Evolutionary conservation across 192 early-diverging fungal species (phyloP).

Genomic region (Martensiomyces pterosporus): DNA sequence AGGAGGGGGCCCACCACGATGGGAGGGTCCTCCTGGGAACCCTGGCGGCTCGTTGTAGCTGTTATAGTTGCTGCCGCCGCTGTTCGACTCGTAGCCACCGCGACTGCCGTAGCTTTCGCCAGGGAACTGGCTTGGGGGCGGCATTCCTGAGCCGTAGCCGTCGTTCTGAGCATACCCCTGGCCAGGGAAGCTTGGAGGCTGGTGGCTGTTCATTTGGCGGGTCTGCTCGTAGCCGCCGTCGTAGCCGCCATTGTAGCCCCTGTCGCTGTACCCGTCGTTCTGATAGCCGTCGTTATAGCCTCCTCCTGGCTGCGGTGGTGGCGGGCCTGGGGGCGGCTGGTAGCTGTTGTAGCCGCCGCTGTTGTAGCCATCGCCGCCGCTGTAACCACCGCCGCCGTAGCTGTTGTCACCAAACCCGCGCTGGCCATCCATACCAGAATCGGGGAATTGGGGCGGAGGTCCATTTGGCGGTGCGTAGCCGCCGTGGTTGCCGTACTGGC

Average conservation of each 20-base stretch:
- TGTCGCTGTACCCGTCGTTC: conserved; percentile 6
- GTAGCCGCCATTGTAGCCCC: conserved; percentile 9
- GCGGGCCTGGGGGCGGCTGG: conserved; percentile 20
- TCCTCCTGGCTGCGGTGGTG: conserved; percentile 5
- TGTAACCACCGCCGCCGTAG: conserved; percentile 18
- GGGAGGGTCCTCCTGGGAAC: no score
- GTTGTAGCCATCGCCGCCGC: conserved; percentile 17
- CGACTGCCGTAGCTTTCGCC: not conserved
- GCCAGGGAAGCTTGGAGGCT: conserved; percentile 16
- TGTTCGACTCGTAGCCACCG: no score
- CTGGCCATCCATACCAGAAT: no score
- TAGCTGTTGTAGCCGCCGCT: conserved; percentile 19
- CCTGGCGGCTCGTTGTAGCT: not conserved
- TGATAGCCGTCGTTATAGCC: conserved; percentile 3
- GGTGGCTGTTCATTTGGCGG: not conserved
- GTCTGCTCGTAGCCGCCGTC: conserved; percentile 2
- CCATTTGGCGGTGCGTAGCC: not conserved
- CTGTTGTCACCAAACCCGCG: conserved; percentile 4
- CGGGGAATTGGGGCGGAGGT: not conserved
- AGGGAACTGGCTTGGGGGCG: not conserved
- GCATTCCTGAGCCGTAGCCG: conserved; percentile 9
- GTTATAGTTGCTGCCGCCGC: conserved; percentile 4
- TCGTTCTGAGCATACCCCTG: conserved; percentile 20
- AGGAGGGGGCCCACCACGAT: not conserved
- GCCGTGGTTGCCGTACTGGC: conserved; percentile 1